Conservation (phyloP, 192 early-diverging fungal genomes). For the Gigaspora rosea region DNA sequence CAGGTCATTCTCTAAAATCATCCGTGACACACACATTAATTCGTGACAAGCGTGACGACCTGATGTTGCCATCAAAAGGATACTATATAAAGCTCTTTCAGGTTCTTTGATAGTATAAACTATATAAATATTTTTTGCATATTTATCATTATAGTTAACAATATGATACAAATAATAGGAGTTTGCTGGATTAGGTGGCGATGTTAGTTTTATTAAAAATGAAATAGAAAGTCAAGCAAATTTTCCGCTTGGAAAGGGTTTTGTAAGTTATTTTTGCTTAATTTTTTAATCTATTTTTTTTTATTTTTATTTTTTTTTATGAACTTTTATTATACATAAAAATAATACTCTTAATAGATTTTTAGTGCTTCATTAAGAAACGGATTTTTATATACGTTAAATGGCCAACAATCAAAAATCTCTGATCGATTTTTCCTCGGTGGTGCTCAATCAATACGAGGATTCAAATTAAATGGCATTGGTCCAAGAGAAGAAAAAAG, state of each 20-base stretch:
- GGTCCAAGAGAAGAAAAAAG: conserved; percentile 83
- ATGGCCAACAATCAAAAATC: conserved; percentile 58
- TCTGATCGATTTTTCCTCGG: conserved; percentile 90
- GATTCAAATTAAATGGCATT: conserved; percentile 85
- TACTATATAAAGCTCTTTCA: conserved; percentile 47
- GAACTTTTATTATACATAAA: background rate
- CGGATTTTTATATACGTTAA: conserved; percentile 70
- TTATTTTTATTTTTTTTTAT: background rate
- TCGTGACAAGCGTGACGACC: conserved; percentile 78
- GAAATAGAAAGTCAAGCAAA: conserved; percentile 70
- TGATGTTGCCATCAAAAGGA: conserved; percentile 75
- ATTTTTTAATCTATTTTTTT: background rate
- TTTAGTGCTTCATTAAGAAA: conserved; percentile 43
- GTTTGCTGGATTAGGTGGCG: conserved; percentile 83
- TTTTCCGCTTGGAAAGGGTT: conserved; percentile 55
- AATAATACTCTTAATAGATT: conserved; percentile 34
- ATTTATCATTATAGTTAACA: background rate
- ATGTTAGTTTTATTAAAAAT: conserved; percentile 70
- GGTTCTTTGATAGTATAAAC: background rate
- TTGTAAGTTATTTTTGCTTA: conserved; percentile 44
- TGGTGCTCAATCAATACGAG: conserved; percentile 82
- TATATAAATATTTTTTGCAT: background rate
- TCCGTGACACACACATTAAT: conserved; percentile 66
- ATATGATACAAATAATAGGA: conserved; percentile 44
- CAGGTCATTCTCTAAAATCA: conserved; percentile 85